phyloP scores from a whole-genome alignment of 2,329 filamentous ascomycete species.

The Colletotrichum euphorbiae region DNA sequence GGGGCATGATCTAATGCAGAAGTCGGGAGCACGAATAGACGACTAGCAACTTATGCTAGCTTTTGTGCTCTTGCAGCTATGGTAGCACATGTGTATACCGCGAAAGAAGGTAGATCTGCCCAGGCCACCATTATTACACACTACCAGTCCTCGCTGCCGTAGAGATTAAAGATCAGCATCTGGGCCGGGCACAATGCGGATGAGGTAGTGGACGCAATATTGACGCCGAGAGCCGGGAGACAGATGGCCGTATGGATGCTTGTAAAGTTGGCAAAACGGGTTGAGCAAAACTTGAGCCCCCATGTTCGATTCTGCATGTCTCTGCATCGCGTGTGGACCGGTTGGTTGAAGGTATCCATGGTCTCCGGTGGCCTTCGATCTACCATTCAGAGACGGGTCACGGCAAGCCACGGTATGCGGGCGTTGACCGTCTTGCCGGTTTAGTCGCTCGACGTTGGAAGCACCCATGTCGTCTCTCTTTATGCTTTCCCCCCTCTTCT shows the following conservation, averaged over 20 bases:
- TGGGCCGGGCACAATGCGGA: conserved; percentile 18
- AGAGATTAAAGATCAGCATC: conserved; percentile 28
- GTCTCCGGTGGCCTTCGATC: conserved; percentile 12
- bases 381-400: conserved; percentile 30
- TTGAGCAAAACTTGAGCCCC: conserved; percentile 23
- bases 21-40: conserved; percentile 15
- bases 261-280: conserved; percentile 34
- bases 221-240: conserved; percentile 33
- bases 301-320: conserved; percentile 36
- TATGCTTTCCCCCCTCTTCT: conserved; percentile 23
- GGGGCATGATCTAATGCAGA: conserved; percentile 21
- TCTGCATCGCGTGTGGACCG: conserved; percentile 42
- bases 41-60: background rate
- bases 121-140: conserved; percentile 12
- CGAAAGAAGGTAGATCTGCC: conserved; percentile 15
- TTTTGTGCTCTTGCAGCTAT: conserved; percentile 22
- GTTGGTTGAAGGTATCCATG: conserved; percentile 40
- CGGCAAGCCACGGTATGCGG: conserved; percentile 42
- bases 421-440: conserved; percentile 48
- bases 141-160: background rate
- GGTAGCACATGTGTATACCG: conserved; percentile 15
- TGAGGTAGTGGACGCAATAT: conserved; percentile 22
- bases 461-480: conserved; percentile 45
- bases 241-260: conserved; percentile 18
- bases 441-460: conserved; percentile 47